Evolutionary conservation across 2,329 filamentous ascomycete species (phyloP).

Genomic region (Diaporthe batatas): DNA sequence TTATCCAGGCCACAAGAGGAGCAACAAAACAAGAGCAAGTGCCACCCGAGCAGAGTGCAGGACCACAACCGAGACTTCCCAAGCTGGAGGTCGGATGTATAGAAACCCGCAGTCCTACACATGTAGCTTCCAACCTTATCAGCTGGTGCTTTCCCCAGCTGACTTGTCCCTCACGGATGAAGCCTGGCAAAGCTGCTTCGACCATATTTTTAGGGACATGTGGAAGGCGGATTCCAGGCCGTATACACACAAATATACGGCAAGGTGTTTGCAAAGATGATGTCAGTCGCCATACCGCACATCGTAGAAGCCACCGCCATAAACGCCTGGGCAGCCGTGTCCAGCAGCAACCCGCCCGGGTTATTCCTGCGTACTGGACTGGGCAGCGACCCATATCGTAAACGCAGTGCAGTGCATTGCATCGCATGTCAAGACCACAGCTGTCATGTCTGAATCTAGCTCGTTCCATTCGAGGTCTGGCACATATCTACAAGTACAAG

Average conservation of each 20-base stretch:
- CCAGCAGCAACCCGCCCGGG: not conserved
- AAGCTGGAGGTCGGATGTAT: not conserved
- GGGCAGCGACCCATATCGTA: not conserved
- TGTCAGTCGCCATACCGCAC: not conserved
- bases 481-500: slow-evolving; percentile 44
- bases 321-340: not conserved
- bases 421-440: not conserved
- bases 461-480: not conserved
- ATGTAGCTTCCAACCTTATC: not conserved
- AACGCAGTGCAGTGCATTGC: not conserved
- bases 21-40: not conserved
- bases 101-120: not conserved
- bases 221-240: not conserved
- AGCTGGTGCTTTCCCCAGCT: not conserved
- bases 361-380: not conserved
- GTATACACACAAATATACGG: not conserved
- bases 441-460: not conserved
- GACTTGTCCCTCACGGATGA: not conserved
- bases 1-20: not conserved
- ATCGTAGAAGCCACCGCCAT: not conserved
- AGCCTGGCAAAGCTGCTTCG: too few relatives aligned
- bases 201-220: not conserved
- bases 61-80: slow-evolving; percentile 11
- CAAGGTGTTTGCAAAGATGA: not conserved
- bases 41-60: not conserved